These are phyloP conservation scores for Mycena rosella DNA, from an alignment of 768 basidiomycete genomes.

Conservation along the genomic window DNA sequence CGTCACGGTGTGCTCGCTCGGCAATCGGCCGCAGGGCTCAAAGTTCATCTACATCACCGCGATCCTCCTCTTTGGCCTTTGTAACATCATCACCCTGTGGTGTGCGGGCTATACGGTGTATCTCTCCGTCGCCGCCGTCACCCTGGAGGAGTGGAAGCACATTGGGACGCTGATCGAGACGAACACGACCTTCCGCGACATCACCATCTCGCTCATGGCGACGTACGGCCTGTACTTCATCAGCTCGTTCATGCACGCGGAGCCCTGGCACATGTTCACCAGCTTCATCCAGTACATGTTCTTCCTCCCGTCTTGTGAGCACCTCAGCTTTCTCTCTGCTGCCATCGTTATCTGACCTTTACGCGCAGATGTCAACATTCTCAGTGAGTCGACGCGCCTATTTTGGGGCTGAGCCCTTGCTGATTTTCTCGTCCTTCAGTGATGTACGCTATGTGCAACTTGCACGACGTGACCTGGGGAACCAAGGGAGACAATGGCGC, in stretches of 20 bases:
- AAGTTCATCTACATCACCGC: conserved; percentile 87
- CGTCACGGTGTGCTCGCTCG: conserved; percentile 87
- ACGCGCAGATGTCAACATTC: conserved; percentile 78
- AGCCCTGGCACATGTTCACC: conserved; percentile 98
- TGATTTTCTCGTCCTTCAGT: conserved; percentile 52
- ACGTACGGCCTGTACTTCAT: conserved; percentile 90
- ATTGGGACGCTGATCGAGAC: conserved; percentile 70
- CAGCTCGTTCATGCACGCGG: conserved; percentile 88
- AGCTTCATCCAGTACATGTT: conserved; percentile 94
- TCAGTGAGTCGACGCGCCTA: conserved; percentile 61
- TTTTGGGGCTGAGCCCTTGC: background rate
- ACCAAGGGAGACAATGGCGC: conserved; percentile 94
- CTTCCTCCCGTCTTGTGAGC: conserved; percentile 81
- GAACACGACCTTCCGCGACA: conserved; percentile 83
- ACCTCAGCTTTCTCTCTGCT: background rate
- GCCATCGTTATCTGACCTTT: conserved; percentile 7
- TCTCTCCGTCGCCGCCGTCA: conserved; percentile 78
- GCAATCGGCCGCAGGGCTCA: conserved; percentile 92
- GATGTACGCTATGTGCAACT: conserved; percentile 96
- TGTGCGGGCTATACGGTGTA: conserved; percentile 94
- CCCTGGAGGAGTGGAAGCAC: conserved; percentile 79
- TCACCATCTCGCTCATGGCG: conserved; percentile 82
- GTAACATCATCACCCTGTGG: conserved; percentile 85
- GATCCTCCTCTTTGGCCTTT: conserved; percentile 83
- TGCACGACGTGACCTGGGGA: conserved; percentile 93